Evolutionary conservation across 2,329 filamentous ascomycete genomes (phyloP), one percentile per base, ranked within the genome.

Genomic region (Capronia coronata): DNA sequence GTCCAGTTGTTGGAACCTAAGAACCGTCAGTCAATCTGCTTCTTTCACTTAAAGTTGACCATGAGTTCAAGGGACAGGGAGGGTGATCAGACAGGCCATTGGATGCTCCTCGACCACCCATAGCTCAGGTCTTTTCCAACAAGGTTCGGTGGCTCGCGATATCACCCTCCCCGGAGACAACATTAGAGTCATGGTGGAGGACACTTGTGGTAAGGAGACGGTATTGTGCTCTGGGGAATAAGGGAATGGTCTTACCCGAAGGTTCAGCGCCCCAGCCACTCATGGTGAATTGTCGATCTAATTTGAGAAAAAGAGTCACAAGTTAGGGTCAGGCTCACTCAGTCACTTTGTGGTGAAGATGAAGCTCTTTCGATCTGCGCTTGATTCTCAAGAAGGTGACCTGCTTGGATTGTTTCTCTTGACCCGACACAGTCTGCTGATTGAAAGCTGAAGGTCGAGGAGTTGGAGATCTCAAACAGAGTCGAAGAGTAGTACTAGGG

Each of bases 21-120:
- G 9, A 2, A 18, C 14, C 3, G 34, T 38, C 19, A 48, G 45
- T 48, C 16, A 11, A 41, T 41, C n/a, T n/a, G n/a, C 19, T 45
- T 18, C 14, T 10, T 37, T 34, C 14, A 45, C 41, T 18, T 37
- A 5, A 5, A n/a, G 4, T 19, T 45, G 10, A 30, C 8, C 9
- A 16, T 18, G 16, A 13, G 37, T 18, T 18, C 8, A 13, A 18
- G 30, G 37, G 16, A n/a, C 2, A 35, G 43, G 23, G n/a, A 30
- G 43, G 23, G 39, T 10, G 23, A 9, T 41, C 38, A 41, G 38
- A 41, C 38, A 19, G 16, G 18, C 3, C 4, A 3, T 4, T 14
- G 39, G 43, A 25, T 45, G 16, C 30, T 45, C 43, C 18, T 45
- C 43, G 8, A 45, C 23, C 29, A 35, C 37, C 30, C 30, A 45